phyloP scores from a whole-genome alignment of 352 stramenopile species.

The Phytophthora macrochlamydospora region DNA sequence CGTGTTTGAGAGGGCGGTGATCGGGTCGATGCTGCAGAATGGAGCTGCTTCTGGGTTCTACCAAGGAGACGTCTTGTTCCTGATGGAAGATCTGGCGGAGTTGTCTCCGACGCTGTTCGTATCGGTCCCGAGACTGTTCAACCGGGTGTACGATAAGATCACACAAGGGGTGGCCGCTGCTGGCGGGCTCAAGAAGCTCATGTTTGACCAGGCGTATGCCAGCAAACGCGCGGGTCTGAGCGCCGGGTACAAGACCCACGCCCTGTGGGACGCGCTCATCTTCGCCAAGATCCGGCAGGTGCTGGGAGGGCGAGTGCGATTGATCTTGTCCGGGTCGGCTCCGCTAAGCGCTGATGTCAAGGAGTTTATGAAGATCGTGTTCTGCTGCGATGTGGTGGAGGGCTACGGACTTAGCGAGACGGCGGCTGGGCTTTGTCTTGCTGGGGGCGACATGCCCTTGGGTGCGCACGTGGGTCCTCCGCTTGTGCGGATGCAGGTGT shows the following conservation, averaged over 20 bases:
- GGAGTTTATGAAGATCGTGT: slow-evolving; percentile 96
- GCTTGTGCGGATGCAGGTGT: slow-evolving; percentile 87
- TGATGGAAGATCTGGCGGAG: slow-evolving; percentile 95
- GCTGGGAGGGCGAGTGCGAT: slow-evolving; percentile 88
- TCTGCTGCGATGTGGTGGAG: slow-evolving; percentile 93
- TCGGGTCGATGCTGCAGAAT: slow-evolving; percentile 84
- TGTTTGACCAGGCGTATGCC: slow-evolving; percentile 71
- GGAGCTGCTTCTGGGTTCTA: slow-evolving; percentile 75
- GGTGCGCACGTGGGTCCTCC: slow-evolving; percentile 94
- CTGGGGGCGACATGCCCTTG: slow-evolving; percentile 50
- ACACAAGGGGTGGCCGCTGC: slow-evolving; percentile 68
- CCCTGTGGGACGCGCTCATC: slow-evolving; percentile 95
- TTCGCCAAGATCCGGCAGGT: slow-evolving; percentile 95
- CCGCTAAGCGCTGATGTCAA: slow-evolving; percentile 93
- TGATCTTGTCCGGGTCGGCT: slow-evolving; percentile 94
- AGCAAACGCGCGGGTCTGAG: slow-evolving; percentile 59
- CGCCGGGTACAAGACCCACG: slow-evolving; percentile 66
- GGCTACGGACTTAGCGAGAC: slow-evolving; percentile 97
- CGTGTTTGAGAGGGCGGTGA: slow-evolving; percentile 95
- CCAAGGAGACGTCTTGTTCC: slow-evolving; percentile 87
- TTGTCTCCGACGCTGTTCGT: slow-evolving; percentile 94
- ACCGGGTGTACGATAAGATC: slow-evolving; percentile 98
- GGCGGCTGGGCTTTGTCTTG: slow-evolving; percentile 81
- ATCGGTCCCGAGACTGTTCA: slow-evolving; percentile 95
- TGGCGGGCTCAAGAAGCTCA: slow-evolving; percentile 63